Percentiles rank a stretch among this genome's conserved stretches.
phyloP scores from a whole-genome alignment of 306 rosid genomes.

The Acacia acuminata region DNA sequence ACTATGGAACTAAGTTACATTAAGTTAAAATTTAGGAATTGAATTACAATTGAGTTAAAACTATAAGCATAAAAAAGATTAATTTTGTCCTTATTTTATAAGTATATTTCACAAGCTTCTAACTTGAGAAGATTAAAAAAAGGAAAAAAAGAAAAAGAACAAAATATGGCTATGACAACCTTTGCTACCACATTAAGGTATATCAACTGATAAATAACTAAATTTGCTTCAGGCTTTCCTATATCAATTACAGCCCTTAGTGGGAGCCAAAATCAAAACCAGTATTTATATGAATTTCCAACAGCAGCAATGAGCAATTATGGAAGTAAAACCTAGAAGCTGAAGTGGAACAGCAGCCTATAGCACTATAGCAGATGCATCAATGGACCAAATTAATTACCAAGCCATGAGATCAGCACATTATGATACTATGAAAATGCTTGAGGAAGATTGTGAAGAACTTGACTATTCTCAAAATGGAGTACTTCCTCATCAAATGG shows the following conservation, averaged over 20 bases:
- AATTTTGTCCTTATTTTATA: neutral
- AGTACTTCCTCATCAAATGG: constrained; percentile 21
- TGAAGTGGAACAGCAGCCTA: neutral
- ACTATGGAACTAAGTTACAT: too few species aligned
- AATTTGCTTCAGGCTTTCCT: neutral
- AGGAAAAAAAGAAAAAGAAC: neutral
- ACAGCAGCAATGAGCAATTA: neutral
- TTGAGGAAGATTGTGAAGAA: constrained; percentile 36
- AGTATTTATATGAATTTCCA: constrained; percentile 8
- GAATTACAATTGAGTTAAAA: too few species aligned
- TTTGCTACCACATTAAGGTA: neutral
- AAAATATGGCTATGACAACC: neutral
- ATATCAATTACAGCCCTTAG: constrained; percentile 1
- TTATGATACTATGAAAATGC: constrained; percentile 21
- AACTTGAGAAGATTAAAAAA: neutral
- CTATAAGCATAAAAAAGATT: too few species aligned
- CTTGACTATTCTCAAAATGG: constrained; percentile 1
- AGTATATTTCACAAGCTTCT: neutral
- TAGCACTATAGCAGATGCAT: constrained; percentile 20
- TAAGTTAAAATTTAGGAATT: too few species aligned
- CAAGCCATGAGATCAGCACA: constrained; percentile 25
- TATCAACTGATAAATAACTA: neutral
- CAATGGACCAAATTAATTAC: constrained; percentile 10
- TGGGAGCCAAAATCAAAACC: constrained; percentile 26
- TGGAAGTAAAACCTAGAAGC: constrained; percentile 27